phyloP scores from a whole-genome alignment of 805 yeast genomes.

The Yamadazyma laniorum region DNA sequence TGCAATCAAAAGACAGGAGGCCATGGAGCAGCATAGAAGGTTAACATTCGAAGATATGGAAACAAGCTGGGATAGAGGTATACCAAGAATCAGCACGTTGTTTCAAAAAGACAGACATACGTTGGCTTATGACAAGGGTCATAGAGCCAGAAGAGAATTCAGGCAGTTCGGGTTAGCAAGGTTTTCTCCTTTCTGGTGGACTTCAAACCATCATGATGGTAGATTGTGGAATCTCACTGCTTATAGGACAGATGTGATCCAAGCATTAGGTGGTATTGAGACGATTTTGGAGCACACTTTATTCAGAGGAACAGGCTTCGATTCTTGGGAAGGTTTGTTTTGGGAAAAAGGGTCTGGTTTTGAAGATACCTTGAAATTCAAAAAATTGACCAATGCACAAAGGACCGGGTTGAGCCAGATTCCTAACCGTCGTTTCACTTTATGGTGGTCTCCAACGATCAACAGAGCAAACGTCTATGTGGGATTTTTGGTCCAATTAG shows the following conservation, averaged over 20 bases:
- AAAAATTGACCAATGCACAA: slow-evolving; percentile 95
- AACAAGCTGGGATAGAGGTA: slow-evolving; percentile 93
- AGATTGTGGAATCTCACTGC: slow-evolving; percentile 91
- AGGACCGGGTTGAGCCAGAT: slow-evolving; percentile 95
- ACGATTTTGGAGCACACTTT: slow-evolving; percentile 92
- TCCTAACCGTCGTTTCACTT: slow-evolving; percentile 93
- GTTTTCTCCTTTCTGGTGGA: slow-evolving; percentile 96
- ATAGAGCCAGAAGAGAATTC: slow-evolving; percentile 77
- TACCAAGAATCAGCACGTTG: slow-evolving; percentile 91
- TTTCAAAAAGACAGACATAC: slow-evolving; percentile 96
- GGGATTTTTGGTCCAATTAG: slow-evolving; percentile 94
- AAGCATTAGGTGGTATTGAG: slow-evolving; percentile 96
- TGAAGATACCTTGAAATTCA: slow-evolving; percentile 92
- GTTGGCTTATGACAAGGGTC: slow-evolving; percentile 91
- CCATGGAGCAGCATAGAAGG: slow-evolving; percentile 79
- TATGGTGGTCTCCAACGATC: slow-evolving; percentile 99
- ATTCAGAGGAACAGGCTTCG: slow-evolving; percentile 96
- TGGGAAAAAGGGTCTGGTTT: slow-evolving; percentile 99
- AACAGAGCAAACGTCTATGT: slow-evolving; percentile 97
- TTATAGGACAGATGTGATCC: slow-evolving; percentile 92
- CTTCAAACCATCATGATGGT: slow-evolving; percentile 90
- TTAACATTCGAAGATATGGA: slow-evolving; percentile 91
- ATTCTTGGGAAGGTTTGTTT: slow-evolving; percentile 96
- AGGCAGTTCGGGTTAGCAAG: slow-evolving; percentile 69
- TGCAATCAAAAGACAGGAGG: slow-evolving; percentile 85